phyloP scores from a whole-genome alignment of 495 filamentous ascomycete species.

The Pyrenula massariospora region DNA sequence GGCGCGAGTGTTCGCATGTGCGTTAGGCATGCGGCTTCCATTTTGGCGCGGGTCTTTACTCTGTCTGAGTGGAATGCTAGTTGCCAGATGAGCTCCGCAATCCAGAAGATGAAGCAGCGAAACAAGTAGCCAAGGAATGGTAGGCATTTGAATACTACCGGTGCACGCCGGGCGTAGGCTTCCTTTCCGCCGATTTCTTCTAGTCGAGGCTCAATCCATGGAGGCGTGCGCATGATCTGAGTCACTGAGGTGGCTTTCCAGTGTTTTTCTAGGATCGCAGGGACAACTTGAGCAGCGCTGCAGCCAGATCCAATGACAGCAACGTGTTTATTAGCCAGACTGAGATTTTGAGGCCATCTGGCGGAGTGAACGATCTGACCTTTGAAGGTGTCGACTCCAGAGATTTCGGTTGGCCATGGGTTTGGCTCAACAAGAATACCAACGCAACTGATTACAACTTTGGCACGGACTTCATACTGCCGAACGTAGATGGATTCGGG shows the following conservation, averaged over 20 bases:
- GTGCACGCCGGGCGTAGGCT: constrained; percentile 27
- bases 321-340: constrained; percentile 38
- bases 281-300: constrained; percentile 10
- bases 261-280: constrained; percentile 6
- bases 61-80: constrained; percentile 17
- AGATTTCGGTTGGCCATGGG: constrained; percentile 31
- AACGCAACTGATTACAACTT: constrained; percentile 44
- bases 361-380: constrained; percentile 47
- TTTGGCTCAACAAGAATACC: constrained; percentile 45
- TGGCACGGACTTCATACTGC: constrained; percentile 35
- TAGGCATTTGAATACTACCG: constrained; percentile 23
- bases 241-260: constrained; percentile 37
- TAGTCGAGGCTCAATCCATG: constrained; percentile 39
- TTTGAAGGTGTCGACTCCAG: constrained; percentile 39
- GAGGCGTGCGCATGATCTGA: constrained; percentile 53
- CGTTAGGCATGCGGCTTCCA: constrained; percentile 25
- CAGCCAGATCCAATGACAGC: constrained; percentile 53
- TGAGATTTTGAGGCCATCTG: constrained; percentile 35
- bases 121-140: constrained; percentile 28
- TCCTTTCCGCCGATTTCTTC: constrained; percentile 18
- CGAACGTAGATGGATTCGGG: constrained; percentile 23
- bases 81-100: constrained; percentile 23
- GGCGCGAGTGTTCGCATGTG: constrained; percentile 40
- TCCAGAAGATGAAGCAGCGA: constrained; percentile 22
- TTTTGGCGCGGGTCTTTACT: constrained; percentile 13